Conservation (phyloP, 306 rosid species). For the Lathyrus aphaca region DNA sequence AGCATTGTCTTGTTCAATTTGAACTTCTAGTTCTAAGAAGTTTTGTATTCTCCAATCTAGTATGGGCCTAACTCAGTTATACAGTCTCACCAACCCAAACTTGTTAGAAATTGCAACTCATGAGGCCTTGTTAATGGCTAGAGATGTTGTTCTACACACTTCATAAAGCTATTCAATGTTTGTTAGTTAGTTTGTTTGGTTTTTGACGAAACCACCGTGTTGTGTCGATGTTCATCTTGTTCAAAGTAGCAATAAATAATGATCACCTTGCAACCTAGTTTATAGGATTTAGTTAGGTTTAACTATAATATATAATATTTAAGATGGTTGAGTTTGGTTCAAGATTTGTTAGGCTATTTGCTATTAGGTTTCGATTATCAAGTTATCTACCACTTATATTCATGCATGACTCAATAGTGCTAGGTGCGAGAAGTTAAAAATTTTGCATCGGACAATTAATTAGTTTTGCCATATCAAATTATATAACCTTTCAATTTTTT, state of each 20-base stretch:
- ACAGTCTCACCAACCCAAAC: neutral
- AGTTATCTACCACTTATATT: too few relatives aligned
- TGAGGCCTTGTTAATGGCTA: neutral
- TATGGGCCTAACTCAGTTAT: neutral
- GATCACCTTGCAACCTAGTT: too few relatives aligned
- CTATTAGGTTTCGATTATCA: too few relatives aligned
- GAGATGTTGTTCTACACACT: neutral
- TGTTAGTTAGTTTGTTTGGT: neutral
- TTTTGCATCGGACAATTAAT: too few relatives aligned
- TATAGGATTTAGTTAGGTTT: too few relatives aligned
- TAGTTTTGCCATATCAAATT: neutral
- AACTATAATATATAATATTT: too few relatives aligned
- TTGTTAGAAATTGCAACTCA: neutral
- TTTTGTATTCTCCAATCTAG: slow-evolving; percentile 2
- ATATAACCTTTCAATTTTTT: neutral
- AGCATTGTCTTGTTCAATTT: slow-evolving; percentile 3
- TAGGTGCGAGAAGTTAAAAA: too few relatives aligned
- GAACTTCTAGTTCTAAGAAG: neutral
- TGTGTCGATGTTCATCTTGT: too few relatives aligned
- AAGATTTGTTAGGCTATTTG: too few relatives aligned
- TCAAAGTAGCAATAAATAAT: too few relatives aligned
- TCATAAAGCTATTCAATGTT: neutral
- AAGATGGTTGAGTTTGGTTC: too few relatives aligned
- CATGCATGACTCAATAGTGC: too few relatives aligned
- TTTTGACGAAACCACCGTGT: neutral